These are phyloP conservation scores for Phlebopus sp. DNA, from an alignment of 1,284 basidiomycete species.

Conservation along the genomic window DNA sequence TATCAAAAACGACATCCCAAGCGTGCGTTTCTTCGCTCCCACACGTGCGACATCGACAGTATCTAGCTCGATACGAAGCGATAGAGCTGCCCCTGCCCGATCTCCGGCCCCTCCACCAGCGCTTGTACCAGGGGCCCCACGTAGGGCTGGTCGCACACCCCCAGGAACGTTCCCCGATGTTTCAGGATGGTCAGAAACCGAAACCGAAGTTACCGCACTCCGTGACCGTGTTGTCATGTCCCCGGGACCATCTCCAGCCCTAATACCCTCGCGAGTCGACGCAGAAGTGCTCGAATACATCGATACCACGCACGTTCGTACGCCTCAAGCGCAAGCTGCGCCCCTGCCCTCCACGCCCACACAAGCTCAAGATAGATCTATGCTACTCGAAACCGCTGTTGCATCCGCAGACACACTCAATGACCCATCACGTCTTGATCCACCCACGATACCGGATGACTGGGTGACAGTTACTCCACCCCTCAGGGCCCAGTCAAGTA, in stretches of 20 bases:
- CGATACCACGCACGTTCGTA: constrained; percentile 11
- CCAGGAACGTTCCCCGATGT: constrained; percentile 26
- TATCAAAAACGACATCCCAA: constrained; percentile 31
- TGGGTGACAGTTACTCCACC: constrained; percentile 27
- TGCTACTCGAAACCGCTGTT: constrained; percentile 3
- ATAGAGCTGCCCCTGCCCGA: constrained; percentile 28
- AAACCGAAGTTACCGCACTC: constrained; percentile 21
- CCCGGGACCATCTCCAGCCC: constrained; percentile 24
- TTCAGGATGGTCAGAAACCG: constrained; percentile 34
- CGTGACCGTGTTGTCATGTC: constrained; percentile 15
- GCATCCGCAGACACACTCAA: constrained; percentile 2
- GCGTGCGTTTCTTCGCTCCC: constrained; percentile 24
- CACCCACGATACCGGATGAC: constrained; percentile 26
- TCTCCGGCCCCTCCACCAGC: constrained; percentile 19
- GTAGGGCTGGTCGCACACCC: constrained; percentile 25
- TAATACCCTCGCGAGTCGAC: constrained; percentile 27
- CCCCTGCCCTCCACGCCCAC: constrained; percentile 5
- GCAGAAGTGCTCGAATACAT: constrained; percentile 7
- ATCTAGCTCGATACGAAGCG: constrained; percentile 29
- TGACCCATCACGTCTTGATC: constrained; percentile 17
- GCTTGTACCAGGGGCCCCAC: constrained; percentile 15
- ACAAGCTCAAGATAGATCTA: constrained; percentile 14
- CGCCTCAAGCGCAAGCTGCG: constrained; percentile 7
- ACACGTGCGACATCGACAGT: constrained; percentile 18
- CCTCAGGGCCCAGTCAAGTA: constrained; percentile 3